Evolutionary conservation across 495 filamentous ascomycete species (phyloP), one percentile per base, ranked within the genome.

Genomic region (Hypomontagnella submonticulosa): DNA sequence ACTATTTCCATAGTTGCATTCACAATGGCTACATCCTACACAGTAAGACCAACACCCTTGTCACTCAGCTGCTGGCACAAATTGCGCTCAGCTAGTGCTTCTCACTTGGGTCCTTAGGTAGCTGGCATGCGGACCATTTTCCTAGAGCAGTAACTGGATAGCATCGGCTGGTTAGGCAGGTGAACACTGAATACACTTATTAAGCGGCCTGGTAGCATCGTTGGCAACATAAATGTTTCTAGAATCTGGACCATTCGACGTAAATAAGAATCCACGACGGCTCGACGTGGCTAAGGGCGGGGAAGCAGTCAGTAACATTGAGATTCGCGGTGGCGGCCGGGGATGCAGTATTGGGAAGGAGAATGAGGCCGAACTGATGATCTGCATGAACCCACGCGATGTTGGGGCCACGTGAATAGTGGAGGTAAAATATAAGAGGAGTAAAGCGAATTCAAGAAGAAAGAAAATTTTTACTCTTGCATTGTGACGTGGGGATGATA

Each of bases 21-120:
- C 11, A n/a, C 30, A n/a, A 51, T 19, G 11, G 34, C 36, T 27
- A 27, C 23, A n/a, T 57, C 20, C 36, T 27, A 27, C 23, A n/a
- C 51, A 63, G 61, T 57, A 51, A 63, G 61, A 50, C 50, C 10
- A 18, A 27, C 19, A 46, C 9, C 58, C 58, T 48, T 62, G 49
- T 38, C 58, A 42, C 19, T 36, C 36, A 42, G 13, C 33, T 15
- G 36, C 34, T n/a, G 18, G 4, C 33, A 33, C 41, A 10, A 53
- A 54, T 41, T 34, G 23, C 40, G n/a, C 38, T 34, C 48, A 47
- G 53, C 53, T 32, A 50, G 15, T 48, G 16, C 41, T 57, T 15
- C 37, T 58, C 30, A 10, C 32, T 55, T 11, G 30, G 38, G 32
- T 40, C 46, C 40, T 20, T 43, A 41, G 50, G 49, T 34, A 47